Evolutionary conservation across 768 basidiomycete genomes (phyloP), one percentile per base, ranked within the genome.

Genomic region (Chiua virens): DNA sequence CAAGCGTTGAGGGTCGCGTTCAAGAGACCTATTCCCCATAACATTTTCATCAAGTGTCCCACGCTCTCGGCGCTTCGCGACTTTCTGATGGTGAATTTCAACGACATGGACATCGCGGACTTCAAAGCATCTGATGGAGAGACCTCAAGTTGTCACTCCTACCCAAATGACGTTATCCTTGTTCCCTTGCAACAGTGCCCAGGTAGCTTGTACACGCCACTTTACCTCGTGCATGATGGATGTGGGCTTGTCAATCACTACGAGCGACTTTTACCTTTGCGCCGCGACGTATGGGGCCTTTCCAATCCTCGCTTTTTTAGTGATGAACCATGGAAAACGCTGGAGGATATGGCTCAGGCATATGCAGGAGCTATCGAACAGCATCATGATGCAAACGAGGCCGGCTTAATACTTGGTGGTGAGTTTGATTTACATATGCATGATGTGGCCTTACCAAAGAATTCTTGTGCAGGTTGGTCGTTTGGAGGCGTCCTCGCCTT

Each of bases 401-500:
- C 73, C 1, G 14, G 35, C 5, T 56, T 86, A 14, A 63, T 86
- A 0, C 60, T 88, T 3, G 86, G 86, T 64, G 87, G 87, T 84
- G 53, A 47, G 74, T 50, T 28, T 45, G 17, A 6, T 46, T 11
- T 5, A 0, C 21, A 5, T 41, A 1, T 5, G n/a, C 21, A 20
- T 46, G 21, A 21, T 42, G 36, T 20, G 1, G 5, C 25, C 37
- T 52, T 7, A 50, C 28, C 21, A 8, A 10, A 3, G 32, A 6
- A 3, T 18, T 27, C 2, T 27, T 5, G 14, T 14, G 3, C 47
- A 89, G 87, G 87, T 0, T 90, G 87, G 87, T 90, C 87, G 3
- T 86, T 90, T 55, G 87, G 87, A 13, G 87, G 87, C 2, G 81
- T 87, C 5, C 79, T 81, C 0, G 85, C 87, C 0, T 88, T 81